These are phyloP conservation scores for Aspergillus sp. DNA, from an alignment of 2,329 filamentous ascomycete genomes.

Conservation along the genomic window DNA sequence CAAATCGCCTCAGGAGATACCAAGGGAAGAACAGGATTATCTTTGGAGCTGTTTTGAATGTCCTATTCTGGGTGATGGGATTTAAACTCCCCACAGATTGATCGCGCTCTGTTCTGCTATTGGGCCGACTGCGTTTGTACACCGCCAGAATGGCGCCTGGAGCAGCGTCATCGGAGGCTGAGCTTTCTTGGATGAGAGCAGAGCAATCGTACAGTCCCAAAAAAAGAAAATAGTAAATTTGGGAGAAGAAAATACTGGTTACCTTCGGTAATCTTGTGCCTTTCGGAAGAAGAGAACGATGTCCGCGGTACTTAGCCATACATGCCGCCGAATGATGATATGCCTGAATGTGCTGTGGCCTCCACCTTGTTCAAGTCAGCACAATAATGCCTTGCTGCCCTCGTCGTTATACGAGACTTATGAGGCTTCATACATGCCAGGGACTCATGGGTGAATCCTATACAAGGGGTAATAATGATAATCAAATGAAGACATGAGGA, in stretches of 20 bases:
- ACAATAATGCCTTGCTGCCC: background rate
- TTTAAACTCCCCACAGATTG: conserved; percentile 14
- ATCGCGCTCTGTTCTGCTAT: conserved; percentile 16
- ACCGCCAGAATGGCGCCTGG: conserved; percentile 21
- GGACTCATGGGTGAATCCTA: background rate
- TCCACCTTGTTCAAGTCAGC: background rate
- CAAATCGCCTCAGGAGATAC: background rate
- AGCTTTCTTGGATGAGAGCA: conserved; percentile 9
- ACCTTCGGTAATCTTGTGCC: background rate
- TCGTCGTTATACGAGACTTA: background rate
- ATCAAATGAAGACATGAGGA: background rate
- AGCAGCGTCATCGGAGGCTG: conserved; percentile 14
- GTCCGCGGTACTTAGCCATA: background rate
- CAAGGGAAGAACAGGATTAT: background rate
- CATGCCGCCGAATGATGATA: background rate
- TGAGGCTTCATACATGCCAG: background rate
- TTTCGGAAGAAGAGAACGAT: background rate
- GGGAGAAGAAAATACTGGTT: background rate
- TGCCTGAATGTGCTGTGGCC: background rate
- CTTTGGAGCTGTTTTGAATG: background rate
- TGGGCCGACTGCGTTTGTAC: conserved; percentile 19
- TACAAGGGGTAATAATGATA: background rate
- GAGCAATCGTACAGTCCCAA: background rate
- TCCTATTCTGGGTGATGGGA: background rate
- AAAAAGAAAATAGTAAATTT: background rate